These are phyloP conservation scores for Naematelia encephala DNA, from an alignment of 768 basidiomycete genomes.

Conservation along the genomic window DNA sequence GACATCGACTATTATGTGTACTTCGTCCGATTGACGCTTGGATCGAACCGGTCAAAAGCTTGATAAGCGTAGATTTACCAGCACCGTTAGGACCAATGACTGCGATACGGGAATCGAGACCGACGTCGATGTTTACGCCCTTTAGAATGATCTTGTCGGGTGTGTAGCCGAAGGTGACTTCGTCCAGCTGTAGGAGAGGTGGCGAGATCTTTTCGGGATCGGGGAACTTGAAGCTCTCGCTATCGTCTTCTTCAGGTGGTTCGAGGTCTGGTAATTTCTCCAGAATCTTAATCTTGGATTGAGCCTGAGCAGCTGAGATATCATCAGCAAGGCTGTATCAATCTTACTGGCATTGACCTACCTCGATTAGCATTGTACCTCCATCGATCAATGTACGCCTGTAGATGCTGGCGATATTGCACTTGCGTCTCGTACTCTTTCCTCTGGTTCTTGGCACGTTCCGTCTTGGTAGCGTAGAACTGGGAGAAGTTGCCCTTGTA, in stretches of 20 bases:
- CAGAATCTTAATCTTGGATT: slow-evolving; percentile 66
- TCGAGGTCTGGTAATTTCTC: slow-evolving; percentile 90
- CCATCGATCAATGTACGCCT: slow-evolving; percentile 98
- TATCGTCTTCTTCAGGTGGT: slow-evolving; percentile 88
- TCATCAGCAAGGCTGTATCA: not conserved
- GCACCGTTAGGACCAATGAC: slow-evolving; percentile 93
- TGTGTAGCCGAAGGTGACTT: slow-evolving; percentile 84
- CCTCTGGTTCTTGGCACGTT: slow-evolving; percentile 77
- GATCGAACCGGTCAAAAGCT: slow-evolving; percentile 80
- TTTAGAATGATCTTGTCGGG: slow-evolving; percentile 72
- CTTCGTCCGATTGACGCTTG: slow-evolving; percentile 72
- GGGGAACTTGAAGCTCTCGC: slow-evolving; percentile 93
- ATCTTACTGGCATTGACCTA: slow-evolving; percentile 9
- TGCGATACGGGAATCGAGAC: slow-evolving; percentile 90
- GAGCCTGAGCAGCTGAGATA: slow-evolving; percentile 71
- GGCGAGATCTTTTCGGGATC: slow-evolving; percentile 97
- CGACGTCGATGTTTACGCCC: slow-evolving; percentile 81
- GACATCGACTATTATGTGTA: slow-evolving; percentile 82
- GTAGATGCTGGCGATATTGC: slow-evolving; percentile 89
- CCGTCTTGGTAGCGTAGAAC: slow-evolving; percentile 97
- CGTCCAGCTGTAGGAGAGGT: slow-evolving; percentile 85
- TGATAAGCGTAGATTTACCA: slow-evolving; percentile 97
- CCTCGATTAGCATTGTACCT: slow-evolving; percentile 90
- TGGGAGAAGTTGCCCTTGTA: slow-evolving; percentile 99
- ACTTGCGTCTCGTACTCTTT: slow-evolving; percentile 97